These are phyloP conservation scores for Hysterangium stoloniferum DNA, from an alignment of 768 basidiomycete genomes.

Conservation along the genomic window DNA sequence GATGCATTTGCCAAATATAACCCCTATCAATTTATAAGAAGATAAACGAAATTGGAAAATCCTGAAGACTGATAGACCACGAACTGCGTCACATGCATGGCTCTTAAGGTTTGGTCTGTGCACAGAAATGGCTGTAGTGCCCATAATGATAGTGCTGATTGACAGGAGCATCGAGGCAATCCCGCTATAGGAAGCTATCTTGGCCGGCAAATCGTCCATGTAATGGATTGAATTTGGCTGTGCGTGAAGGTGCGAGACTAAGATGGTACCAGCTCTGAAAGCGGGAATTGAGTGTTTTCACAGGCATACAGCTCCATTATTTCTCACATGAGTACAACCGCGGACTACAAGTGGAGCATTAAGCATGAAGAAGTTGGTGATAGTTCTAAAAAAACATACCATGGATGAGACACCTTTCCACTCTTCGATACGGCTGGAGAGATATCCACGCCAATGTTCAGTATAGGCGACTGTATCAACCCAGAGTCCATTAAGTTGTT, in stretches of 20 bases:
- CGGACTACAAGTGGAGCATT: no score
- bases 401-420: conserved; percentile 39
- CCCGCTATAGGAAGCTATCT: no score
- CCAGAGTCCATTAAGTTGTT: conserved; percentile 40
- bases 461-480: conserved; percentile 49
- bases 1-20: conserved; percentile 29
- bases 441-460: conserved; percentile 48
- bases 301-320: neutral
- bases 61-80: conserved; percentile 19
- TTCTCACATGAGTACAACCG: neutral
- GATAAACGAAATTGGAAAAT: neutral
- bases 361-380: no score
- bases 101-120: conserved; percentile 22
- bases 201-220: no score
- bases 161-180: no score
- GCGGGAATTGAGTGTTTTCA: neutral
- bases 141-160: conserved; percentile 21
- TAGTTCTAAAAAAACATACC: conserved; percentile 31
- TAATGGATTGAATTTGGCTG: no score
- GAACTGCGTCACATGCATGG: conserved; percentile 34
- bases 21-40: conserved; percentile 25
- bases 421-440: conserved; percentile 35
- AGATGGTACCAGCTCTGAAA: conserved; percentile 1
- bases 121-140: conserved; percentile 20
- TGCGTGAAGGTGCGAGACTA: no score